Evolutionary conservation across 352 stramenopile species (phyloP), one percentile per base, ranked within the genome.

Genomic region (Phytophthora sojae): DNA sequence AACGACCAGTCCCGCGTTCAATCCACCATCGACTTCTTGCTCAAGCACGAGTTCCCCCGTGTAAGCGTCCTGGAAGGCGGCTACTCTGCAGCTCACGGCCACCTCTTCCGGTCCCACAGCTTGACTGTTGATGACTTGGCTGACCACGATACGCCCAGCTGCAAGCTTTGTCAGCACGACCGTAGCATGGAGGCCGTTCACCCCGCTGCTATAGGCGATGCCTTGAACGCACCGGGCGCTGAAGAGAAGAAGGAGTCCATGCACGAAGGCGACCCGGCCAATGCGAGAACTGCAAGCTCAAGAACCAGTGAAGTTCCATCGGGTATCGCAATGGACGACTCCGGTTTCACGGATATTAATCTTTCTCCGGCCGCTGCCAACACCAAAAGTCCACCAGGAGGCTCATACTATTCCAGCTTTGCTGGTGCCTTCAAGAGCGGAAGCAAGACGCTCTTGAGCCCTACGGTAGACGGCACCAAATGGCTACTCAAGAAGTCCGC

Each of bases 11-110:
- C 79, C 4, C 86, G 88, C 2, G 74, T 95, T 17, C 89, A 93
- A 55, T 87, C 83, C 2, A 81, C 81, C 0, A 76, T 94, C 37
- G 63, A 92, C 8, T 92, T 94, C 53, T 81, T 96, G 19, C 78
- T 84, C 7, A 91, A 94, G 61, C 82, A 81, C 9, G 85, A 88
- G 0, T 95, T 95, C 47, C 80, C 88, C 2, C 83, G 86, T 42
- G 85, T 96, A 25, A 95, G 88, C 30, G 80, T 95, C 12, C 63
- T 96, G 0, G 82, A 92, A 39, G 86, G 87, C 21, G 89, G 89
- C 11, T 96, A 92, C 50, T 82, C 80, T 6, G 86, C 82, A 3
- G 77, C 82, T 6, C 89, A 96, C 45, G 71, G 67, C 0, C 57
- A 83, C 25, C 64, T 96, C 30, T 77, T 83, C 26, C 74, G 78